phyloP scores from a whole-genome alignment of 805 yeast species.

The Teunomyces aglyptinius region DNA sequence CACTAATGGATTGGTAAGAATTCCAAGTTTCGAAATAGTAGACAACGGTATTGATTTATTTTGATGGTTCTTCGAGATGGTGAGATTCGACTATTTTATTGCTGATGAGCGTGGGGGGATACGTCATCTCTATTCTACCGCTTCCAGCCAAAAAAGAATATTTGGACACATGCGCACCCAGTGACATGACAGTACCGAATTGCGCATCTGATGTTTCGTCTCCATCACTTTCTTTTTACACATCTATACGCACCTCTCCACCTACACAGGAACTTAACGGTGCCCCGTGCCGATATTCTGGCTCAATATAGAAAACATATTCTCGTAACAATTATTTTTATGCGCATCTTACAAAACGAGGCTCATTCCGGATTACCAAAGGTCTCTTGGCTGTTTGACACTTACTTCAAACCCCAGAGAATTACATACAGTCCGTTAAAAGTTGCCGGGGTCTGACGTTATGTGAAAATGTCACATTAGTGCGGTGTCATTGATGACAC shows the following conservation, averaged over 20 bases:
- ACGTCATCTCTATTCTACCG: background rate
- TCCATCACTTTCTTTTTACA: background rate
- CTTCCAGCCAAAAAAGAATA: background rate
- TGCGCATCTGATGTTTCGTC: background rate
- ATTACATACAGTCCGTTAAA: background rate
- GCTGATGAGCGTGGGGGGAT: background rate
- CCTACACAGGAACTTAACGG: background rate
- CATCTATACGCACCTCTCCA: background rate
- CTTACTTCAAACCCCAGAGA: background rate
- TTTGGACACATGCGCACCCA: too few relatives aligned
- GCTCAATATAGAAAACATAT: background rate
- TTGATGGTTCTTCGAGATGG: background rate
- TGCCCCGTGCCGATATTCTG: background rate
- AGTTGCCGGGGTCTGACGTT: background rate
- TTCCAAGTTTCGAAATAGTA: too few relatives aligned
- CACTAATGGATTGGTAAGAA: too few relatives aligned
- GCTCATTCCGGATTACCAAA: conserved; percentile 3
- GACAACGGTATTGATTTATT: background rate
- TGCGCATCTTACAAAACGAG: conserved; percentile 2
- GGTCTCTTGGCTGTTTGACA: conserved; percentile 5
- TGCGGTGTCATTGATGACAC: background rate
- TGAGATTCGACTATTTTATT: background rate
- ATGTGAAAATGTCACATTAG: background rate
- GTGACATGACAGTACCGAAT: too few relatives aligned
- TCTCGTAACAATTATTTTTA: background rate